Evolutionary conservation across 345 rosid species (phyloP), one percentile per base, ranked within the genome.

Genomic region (Garcia nutans): DNA sequence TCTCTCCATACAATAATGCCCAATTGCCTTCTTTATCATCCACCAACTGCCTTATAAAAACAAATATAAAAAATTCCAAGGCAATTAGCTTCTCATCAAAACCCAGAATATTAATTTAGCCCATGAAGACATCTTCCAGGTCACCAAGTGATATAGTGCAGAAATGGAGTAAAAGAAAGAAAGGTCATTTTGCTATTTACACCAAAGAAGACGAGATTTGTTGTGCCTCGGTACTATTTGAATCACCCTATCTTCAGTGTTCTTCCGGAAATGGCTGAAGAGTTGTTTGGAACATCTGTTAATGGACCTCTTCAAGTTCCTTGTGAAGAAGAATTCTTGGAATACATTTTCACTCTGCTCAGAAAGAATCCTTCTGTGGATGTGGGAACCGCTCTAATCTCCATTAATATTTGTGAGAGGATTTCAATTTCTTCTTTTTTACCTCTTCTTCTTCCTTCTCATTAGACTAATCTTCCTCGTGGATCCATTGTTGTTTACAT

Each of bases 241-340:
- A 85, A 85, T 58, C 88, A 88, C 67, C 89, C 90, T 15, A 87
- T 88, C 74, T 87, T 87, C 76, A 81, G 81, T 76, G 90, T 84
- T 5, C 55, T 86, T 13, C 37, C 85, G 68, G 86, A 88, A 76
- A 86, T 86, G 89, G 89, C 89, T 10, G 84, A 80, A 79, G 88
- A 88, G 65, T 88, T 86, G 75, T 86, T 86, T 13, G 89, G 85
- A 47, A 78, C 83, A 10, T 76, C 81, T 6, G 74, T 76, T 37
- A 72, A 82, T 73, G 87, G 92, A 31, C 92, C 92, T 17, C 65
- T 88, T 5, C 79, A 82, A 71, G 86, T 88, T 71, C 89, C 92
- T 57, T 88, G 88, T 37, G 85, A 84, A 64, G 85, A 88, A 81
- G 77, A 84, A 55, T 70, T 88, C 60, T 76, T 84, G 87, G 84